Conservation (phyloP, 768 basidiomycete genomes). For the Naganishia vishniacii region DNA sequence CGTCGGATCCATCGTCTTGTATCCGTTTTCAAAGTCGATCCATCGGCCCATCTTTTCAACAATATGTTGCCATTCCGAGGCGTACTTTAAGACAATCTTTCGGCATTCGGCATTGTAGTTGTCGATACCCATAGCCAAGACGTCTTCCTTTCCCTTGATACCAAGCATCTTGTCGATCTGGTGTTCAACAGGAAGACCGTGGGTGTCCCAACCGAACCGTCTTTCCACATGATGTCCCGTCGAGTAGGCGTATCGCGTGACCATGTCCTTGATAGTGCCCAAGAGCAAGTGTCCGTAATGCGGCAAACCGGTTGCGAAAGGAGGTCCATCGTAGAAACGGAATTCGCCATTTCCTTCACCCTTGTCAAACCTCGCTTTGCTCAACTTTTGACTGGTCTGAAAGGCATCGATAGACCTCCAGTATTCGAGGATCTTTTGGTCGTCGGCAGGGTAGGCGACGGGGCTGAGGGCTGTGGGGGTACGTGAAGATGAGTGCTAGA, state of each 20-base stretch:
- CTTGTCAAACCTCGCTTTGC: constrained; percentile 17
- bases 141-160: constrained; percentile 88
- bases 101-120: constrained; percentile 97
- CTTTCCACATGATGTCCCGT: constrained; percentile 87
- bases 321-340: constrained; percentile 95
- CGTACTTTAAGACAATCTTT: constrained; percentile 93
- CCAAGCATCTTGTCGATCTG: constrained; percentile 95
- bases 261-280: constrained; percentile 67
- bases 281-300: constrained; percentile 93
- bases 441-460: constrained; percentile 39
- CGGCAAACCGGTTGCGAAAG: constrained; percentile 92
- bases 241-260: constrained; percentile 89
- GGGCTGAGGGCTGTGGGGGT: constrained; percentile 25
- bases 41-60: constrained; percentile 98
- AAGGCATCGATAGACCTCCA: constrained; percentile 99
- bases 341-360: constrained; percentile 68
- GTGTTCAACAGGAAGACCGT: constrained; percentile 96
- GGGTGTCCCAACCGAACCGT: constrained; percentile 98
- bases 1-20: constrained; percentile 86
- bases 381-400: constrained; percentile 79
- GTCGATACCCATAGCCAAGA: constrained; percentile 90
- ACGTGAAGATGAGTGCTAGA: background rate
- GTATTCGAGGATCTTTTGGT: constrained; percentile 72
- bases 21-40: constrained; percentile 99
- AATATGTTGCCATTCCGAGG: constrained; percentile 85